These are phyloP conservation scores for Calonectria hongkongensis DNA, from an alignment of 2,329 filamentous ascomycete species.

Conservation along the genomic window DNA sequence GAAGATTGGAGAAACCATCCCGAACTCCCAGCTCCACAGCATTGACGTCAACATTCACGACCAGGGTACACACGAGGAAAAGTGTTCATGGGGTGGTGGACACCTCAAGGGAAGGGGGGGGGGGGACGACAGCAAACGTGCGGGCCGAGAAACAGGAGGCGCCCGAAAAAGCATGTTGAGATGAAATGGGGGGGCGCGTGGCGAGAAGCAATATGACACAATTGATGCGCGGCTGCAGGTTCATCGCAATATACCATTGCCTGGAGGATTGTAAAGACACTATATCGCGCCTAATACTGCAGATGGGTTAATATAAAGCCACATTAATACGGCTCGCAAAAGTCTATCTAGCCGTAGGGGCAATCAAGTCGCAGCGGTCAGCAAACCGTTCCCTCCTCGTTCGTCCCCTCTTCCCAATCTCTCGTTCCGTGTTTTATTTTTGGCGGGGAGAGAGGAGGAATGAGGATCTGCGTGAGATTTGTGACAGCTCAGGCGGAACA, in stretches of 20 bases:
- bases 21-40: neutral
- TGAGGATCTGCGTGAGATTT: neutral
- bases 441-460: neutral
- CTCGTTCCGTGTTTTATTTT: neutral
- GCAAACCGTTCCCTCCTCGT: too few relatives aligned
- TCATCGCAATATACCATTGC: neutral
- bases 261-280: too few relatives aligned
- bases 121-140: neutral
- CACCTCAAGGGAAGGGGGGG: neutral
- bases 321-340: neutral
- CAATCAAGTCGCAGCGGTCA: neutral
- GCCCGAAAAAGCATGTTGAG: neutral
- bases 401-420: too few relatives aligned
- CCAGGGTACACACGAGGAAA: neutral
- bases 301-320: neutral
- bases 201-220: constrained; percentile 11
- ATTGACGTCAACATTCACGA: neutral
- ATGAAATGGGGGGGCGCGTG: constrained; percentile 1
- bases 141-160: neutral
- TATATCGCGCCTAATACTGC: neutral
- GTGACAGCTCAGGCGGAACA: neutral
- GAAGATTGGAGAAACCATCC: neutral
- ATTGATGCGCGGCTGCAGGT: neutral
- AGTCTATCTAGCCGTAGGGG: neutral
- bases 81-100: neutral